Evolutionary conservation across 2,329 filamentous ascomycete species (phyloP).

Genomic region (Pleomassaria siparia): DNA sequence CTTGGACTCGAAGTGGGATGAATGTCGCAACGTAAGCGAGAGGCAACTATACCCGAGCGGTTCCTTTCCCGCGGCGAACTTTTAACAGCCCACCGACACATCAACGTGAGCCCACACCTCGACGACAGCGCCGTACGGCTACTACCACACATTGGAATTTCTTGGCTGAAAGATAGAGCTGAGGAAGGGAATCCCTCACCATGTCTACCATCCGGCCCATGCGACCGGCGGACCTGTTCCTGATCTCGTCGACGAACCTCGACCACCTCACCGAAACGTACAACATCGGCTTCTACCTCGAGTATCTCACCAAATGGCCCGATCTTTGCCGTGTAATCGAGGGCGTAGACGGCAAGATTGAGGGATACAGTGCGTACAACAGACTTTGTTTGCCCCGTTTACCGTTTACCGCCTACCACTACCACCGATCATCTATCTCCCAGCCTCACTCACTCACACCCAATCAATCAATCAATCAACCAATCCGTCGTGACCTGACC

Average conservation of each 20-base stretch:
- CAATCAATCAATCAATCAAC: no score
- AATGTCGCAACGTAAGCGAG: background rate
- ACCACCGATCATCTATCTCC: no score
- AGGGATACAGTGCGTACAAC: conserved; percentile 78
- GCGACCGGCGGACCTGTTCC: conserved; percentile 68
- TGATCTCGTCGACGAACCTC: conserved; percentile 91
- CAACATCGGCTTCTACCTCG: conserved; percentile 90
- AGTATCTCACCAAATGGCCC: conserved; percentile 95
- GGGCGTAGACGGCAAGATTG: conserved; percentile 80
- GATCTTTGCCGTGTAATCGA: conserved; percentile 91
- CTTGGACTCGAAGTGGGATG: background rate
- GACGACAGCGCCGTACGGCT: no score
- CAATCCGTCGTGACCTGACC: no score
- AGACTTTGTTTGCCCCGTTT: background rate
- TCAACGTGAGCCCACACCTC: no score
- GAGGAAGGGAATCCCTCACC: background rate
- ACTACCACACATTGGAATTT: no score
- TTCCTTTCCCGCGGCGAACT: conserved; percentile 17
- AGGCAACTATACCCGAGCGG: conserved; percentile 19
- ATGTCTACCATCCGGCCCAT: conserved; percentile 90
- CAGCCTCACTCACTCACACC: no score
- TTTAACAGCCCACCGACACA: conserved; percentile 1
- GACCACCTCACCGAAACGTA: conserved; percentile 98
- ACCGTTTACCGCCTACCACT: background rate
- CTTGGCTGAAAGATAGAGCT: no score